These are phyloP conservation scores for Chenopodium album DNA, from an alignment of 148 eudicot species.

Conservation along the genomic window DNA sequence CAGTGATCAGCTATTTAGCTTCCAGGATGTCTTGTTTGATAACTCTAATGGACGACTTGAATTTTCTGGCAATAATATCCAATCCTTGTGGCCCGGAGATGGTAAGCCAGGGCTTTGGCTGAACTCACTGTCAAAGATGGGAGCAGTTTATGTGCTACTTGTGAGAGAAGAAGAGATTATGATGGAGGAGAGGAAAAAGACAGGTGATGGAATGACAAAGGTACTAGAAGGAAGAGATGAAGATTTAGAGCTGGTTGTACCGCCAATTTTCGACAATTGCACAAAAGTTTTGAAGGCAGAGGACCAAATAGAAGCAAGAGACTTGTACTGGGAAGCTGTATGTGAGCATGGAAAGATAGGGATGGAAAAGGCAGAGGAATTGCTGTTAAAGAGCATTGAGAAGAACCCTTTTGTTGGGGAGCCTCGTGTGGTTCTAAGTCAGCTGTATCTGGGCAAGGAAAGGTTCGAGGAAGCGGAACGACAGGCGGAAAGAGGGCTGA, in stretches of 20 bases:
- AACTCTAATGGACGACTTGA: constrained; percentile 59
- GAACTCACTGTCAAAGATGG: constrained; percentile 79
- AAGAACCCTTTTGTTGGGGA: constrained; percentile 90
- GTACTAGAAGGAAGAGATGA: background rate
- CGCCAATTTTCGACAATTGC: constrained; percentile 75
- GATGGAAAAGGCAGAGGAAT: constrained; percentile 51
- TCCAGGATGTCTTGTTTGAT: constrained; percentile 71
- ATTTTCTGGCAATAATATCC: constrained; percentile 50
- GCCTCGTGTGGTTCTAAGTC: constrained; percentile 71
- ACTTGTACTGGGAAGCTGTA: constrained; percentile 88
- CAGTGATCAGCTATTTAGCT: constrained; percentile 79
- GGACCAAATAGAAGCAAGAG: constrained; percentile 65
- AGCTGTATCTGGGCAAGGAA: constrained; percentile 55
- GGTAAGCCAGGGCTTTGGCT: constrained; percentile 96
- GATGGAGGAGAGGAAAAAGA: constrained; percentile 34
- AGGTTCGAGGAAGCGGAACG: constrained; percentile 70
- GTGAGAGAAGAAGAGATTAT: constrained; percentile 68
- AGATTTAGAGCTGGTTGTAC: constrained; percentile 60
- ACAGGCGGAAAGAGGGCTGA: constrained; percentile 60
- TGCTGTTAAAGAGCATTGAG: constrained; percentile 48
- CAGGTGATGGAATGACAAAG: background rate
- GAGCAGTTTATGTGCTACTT: constrained; percentile 57
- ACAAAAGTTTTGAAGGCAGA: constrained; percentile 50
- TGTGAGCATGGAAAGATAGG: constrained; percentile 35
- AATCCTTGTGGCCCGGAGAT: constrained; percentile 79